Base-by-base conservation (phyloP, 345 rosid species). In the Physaria fendleri region DNA sequence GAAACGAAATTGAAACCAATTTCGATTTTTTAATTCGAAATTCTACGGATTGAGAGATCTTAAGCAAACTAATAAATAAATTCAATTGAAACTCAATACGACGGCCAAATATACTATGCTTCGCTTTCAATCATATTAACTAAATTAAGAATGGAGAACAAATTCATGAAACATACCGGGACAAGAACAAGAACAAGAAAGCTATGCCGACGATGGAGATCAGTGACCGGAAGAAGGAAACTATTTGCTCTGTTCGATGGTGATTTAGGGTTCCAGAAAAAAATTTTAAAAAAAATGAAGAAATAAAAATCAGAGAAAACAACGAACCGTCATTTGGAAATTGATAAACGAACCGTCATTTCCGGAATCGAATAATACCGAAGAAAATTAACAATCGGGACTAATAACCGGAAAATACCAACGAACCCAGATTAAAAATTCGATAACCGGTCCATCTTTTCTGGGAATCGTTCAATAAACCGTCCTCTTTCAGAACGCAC, bases 251-350 rank as follows among this genome's bases (percentile, higher is more conserved):
- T 37, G 20, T 8, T 54, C 22, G 45, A 10, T 40, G 41, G 4
- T 37, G 51, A 40, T 63, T 63, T 63, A 52, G 60, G 68, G 68
- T 57, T 37, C 14, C 21, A 3, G 16, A 32, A 44, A 11, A n/a
- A n/a, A n/a, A n/a, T n/a, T n/a, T 20, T 22, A 33, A 6, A 6
- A 1, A 0, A 5, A 9, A 28, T 12, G 2, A 47, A 32, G 37
- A 13, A 52, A 27, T 0, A 47, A 8, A 11, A 28, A 49, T 10
- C 10, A 27, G 7, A 15, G 10, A 20, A 20, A 33, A 17, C 2
- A n/a, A 9, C 22, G 14, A n/a, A n/a, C n/a, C n/a, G n/a, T n/a
- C n/a, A n/a, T n/a, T n/a, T n/a, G n/a, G n/a, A n/a, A n/a, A n/a
- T n/a, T n/a, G n/a, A n/a, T n/a, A n/a, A n/a, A n/a, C n/a, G n/a